Conservation (phyloP, 768 basidiomycete genomes). For the Amanita rimosa region DNA sequence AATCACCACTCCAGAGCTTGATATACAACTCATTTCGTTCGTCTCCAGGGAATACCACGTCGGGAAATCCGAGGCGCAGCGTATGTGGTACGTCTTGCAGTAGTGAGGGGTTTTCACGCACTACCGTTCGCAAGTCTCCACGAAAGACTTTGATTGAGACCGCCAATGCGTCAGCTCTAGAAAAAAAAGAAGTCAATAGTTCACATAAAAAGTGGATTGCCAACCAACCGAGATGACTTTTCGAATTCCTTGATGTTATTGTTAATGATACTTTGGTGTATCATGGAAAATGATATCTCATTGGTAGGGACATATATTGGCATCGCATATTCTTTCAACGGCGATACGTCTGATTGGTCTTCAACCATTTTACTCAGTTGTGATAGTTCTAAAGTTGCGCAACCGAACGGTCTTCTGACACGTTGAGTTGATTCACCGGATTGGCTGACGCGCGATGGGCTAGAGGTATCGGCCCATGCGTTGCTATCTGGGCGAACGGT, state of each 20-base stretch:
- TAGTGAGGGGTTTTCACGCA: constrained; percentile 75
- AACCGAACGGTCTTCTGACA: constrained; percentile 89
- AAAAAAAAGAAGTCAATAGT: constrained; percentile 5
- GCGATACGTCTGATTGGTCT: constrained; percentile 52
- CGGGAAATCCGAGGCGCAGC: constrained; percentile 85
- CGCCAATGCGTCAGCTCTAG: constrained; percentile 78
- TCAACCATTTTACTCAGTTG: constrained; percentile 58
- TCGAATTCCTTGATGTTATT: constrained; percentile 71
- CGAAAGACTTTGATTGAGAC: constrained; percentile 81
- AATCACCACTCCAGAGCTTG: constrained; percentile 93
- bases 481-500: constrained; percentile 26
- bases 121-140: constrained; percentile 65
- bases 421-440: constrained; percentile 27
- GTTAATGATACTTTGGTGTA: constrained; percentile 91
- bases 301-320: constrained; percentile 78
- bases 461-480: constrained; percentile 11
- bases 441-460: constrained; percentile 13
- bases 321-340: constrained; percentile 71
- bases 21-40: constrained; percentile 92
- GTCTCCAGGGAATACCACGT: constrained; percentile 90
- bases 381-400: constrained; percentile 80
- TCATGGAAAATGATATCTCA: constrained; percentile 81
- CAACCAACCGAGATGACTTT: constrained; percentile 62
- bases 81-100: constrained; percentile 77
- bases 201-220: not conserved